These are phyloP conservation scores for Fomes fomentarius DNA, from an alignment of 1,284 basidiomycete species.

Conservation along the genomic window DNA sequence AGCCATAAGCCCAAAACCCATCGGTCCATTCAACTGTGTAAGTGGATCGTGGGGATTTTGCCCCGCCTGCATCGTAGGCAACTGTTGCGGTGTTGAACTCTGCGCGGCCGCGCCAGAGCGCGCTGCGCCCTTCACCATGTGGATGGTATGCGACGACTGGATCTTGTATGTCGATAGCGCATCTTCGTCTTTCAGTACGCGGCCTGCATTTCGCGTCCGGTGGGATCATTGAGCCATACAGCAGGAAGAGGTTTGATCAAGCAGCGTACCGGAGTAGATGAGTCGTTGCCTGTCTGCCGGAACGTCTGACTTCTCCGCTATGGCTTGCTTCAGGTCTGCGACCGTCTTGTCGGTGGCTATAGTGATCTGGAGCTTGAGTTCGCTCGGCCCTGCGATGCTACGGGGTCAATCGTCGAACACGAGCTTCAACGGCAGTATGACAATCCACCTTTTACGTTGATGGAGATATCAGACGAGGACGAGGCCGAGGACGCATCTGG, in stretches of 20 bases:
- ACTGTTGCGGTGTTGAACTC: conserved; percentile 40
- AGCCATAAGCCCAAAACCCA: conserved; percentile 74
- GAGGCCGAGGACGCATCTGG: conserved; percentile 38
- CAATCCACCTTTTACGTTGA: conserved; percentile 71
- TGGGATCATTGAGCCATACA: not conserved
- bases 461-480: conserved; percentile 60
- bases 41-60: conserved; percentile 82
- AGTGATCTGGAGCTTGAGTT: conserved; percentile 86
- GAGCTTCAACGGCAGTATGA: not conserved
- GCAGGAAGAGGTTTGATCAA: not conserved
- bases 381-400: conserved; percentile 70
- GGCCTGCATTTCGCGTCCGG: conserved; percentile 44
- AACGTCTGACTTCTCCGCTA: conserved; percentile 84
- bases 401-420: conserved; percentile 4
- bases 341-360: conserved; percentile 83
- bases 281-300: conserved; percentile 82
- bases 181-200: conserved; percentile 87
- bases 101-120: conserved; percentile 46
- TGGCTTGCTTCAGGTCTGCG: conserved; percentile 82
- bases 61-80: conserved; percentile 82
- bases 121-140: conserved; percentile 90
- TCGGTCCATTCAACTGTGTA: conserved; percentile 71
- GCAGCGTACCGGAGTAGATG: conserved; percentile 82
- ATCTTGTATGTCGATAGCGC: conserved; percentile 85
- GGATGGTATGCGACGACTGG: conserved; percentile 83